These are phyloP conservation scores for Rhytidhysteron rufulum DNA, from an alignment of 2,329 filamentous ascomycete species.

Conservation along the genomic window DNA sequence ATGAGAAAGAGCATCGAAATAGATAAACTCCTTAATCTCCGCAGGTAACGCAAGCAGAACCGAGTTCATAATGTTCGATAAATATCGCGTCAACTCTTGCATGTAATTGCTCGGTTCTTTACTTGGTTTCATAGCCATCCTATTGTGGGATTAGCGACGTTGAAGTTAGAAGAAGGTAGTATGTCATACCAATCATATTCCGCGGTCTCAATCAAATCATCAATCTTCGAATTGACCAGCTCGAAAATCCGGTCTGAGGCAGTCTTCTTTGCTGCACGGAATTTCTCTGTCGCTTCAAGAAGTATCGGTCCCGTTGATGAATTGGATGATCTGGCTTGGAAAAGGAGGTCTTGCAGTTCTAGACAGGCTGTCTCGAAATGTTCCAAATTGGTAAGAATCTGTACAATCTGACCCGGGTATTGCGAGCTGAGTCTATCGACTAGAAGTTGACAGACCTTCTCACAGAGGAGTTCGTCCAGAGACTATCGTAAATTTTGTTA, in stretches of 20 bases:
- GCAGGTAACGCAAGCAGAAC: slow-evolving; percentile 89
- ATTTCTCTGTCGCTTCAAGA: slow-evolving; percentile 79
- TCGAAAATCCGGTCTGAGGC: slow-evolving; percentile 98
- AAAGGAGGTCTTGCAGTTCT: slow-evolving; percentile 82
- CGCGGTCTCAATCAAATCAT: slow-evolving; percentile 92
- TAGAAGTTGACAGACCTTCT: slow-evolving; percentile 86
- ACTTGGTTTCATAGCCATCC: slow-evolving; percentile 58
- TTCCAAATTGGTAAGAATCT: slow-evolving; percentile 95
- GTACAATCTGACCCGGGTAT: slow-evolving; percentile 95
- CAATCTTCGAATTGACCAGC: slow-evolving; percentile 96
- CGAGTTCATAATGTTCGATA: slow-evolving; percentile 94
- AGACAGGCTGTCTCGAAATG: slow-evolving; percentile 93
- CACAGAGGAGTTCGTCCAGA: slow-evolving; percentile 88
- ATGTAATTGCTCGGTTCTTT: slow-evolving; percentile 87
- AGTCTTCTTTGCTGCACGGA: slow-evolving; percentile 86
- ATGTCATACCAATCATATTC: slow-evolving; percentile 84
- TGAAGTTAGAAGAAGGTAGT: background rate
- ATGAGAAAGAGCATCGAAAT: slow-evolving; percentile 92
- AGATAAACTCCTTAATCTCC: slow-evolving; percentile 95
- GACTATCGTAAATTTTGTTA: slow-evolving; percentile 51
- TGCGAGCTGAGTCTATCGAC: slow-evolving; percentile 86
- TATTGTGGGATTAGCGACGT: slow-evolving; percentile 9
- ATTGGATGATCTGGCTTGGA: slow-evolving; percentile 76
- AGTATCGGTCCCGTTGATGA: slow-evolving; percentile 76
- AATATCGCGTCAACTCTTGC: slow-evolving; percentile 86